Evolutionary conservation across 495 filamentous ascomycete species (phyloP), one percentile per base, ranked within the genome.

Genomic region (Aspergillus wentii): DNA sequence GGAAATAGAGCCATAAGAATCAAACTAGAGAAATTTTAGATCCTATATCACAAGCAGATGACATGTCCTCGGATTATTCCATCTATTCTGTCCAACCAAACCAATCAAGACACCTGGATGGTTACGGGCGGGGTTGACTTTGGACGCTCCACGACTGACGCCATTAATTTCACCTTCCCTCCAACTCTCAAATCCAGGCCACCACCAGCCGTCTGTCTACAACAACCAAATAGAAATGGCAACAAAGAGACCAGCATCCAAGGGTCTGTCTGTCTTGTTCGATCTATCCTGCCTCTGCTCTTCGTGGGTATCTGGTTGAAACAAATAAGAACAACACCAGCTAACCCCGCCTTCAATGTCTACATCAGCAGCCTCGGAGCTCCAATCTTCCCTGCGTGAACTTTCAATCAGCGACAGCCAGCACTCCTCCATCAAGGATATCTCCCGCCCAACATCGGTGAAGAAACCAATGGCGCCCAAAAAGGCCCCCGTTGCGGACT

Each of bases 401-500:
- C 66, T 80, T 27, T 56, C 66, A 41, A 67, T 76, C 48, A 49
- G 51, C 39, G 48, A 52, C 41, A n/a, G n/a, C n/a, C n/a, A n/a
- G n/a, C 61, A 59, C 31, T 58, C 56, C 13, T 57, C 56, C 18
- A 44, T 60, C 13, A 60, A 52, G 25, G 62, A 69, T 23, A 51
- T 69, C 8, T 14, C 45, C 45, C 48, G 55, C 29, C 58, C 52
- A 43, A 44, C 41, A n/a, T 36, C 15, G 10, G 26, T 18, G 19
- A 37, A 16, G 21, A 33, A 15, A 33, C 43, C 8, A 32, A 18
- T 5, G 31, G 30, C 23, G 6, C 49, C 59, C 30, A 74, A 78
- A 41, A 64, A 66, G 26, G 62, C 43, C 45, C 11, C 69, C 23
- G 69, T 88, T 19, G 82, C 76, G 37, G 87, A 92, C 52, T 89